Base-by-base conservation (phyloP, 306 rosid genomes). In the Ammopiptanthus mongolicus region DNA sequence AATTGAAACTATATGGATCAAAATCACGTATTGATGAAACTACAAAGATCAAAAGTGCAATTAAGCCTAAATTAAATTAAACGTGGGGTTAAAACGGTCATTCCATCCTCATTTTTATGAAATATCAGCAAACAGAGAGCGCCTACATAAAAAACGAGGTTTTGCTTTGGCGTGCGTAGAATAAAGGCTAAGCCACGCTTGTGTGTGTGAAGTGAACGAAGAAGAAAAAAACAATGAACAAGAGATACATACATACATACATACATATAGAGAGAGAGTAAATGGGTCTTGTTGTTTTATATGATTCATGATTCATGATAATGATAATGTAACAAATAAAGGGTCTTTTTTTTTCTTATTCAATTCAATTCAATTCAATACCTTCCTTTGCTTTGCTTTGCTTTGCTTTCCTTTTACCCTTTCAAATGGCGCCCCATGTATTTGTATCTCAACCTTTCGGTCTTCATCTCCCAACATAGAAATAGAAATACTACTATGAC, bases 351-450 rank as follows among this genome's bases (percentile, higher is more conserved):
- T 31, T 52, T 6, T 1, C 15, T 41, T 10, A 11, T 11, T 41
- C 14, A 41, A 8, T 65, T 53, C 56, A 65, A 58, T 0, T 0
- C 37, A 7, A 31, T 6, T 9, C 51, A 4, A 17, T 8, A 31
- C 47, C 5, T 25, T 8, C 14, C 41, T 17, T 65, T 23, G 48
- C 25, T 69, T 77, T 76, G 14, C 73, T 25, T 41, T 33, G n/a
- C 41, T 17, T 65, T 23, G 48, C 25, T 69, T 77, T 76, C 17
- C 73, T 25, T 41, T 33, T 33, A 12, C 76, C 15, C 58, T 62
- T 71, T 68, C 76, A 48, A 6, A 77, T 59, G 84, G 73, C 53
- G 42, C 80, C 50, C 80, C 52, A 18, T 47, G 72, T 19, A 55
- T 9, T 62, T 3, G 13, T 14, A 4, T 1, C 9, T 1, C 3